Percentiles rank a stretch among this genome's conserved stretches.
These are phyloP conservation scores for Candida mesenterica DNA, from an alignment of 1,139 yeast species.

Conservation along the genomic window DNA sequence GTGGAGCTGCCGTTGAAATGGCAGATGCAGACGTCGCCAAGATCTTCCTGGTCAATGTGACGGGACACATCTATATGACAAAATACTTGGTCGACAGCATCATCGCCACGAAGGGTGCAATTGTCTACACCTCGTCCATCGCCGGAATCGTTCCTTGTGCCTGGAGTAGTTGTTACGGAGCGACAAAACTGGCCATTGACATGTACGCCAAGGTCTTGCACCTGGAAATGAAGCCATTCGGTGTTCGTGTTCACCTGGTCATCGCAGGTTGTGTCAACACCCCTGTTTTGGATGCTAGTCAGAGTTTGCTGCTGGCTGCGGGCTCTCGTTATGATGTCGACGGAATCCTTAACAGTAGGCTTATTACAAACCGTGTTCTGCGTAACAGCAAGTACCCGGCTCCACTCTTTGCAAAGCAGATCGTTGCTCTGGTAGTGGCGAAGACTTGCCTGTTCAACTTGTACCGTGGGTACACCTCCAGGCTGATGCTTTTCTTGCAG, in stretches of 20 bases:
- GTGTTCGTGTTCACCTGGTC: slow-evolving; percentile 35
- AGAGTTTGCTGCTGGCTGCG: slow-evolving; percentile 7
- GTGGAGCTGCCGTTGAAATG: slow-evolving; percentile 35
- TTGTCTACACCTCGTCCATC: slow-evolving; percentile 39
- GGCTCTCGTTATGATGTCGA: slow-evolving; percentile 29
- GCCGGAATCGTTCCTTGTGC: slow-evolving; percentile 36
- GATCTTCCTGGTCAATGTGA: slow-evolving; percentile 33
- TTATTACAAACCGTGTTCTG: slow-evolving; percentile 27
- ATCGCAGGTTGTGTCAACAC: slow-evolving; percentile 44
- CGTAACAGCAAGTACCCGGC: slow-evolving; percentile 25
- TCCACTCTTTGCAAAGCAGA: slow-evolving; percentile 29
- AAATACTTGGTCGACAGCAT: slow-evolving; percentile 31
- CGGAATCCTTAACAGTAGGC: slow-evolving; percentile 28
- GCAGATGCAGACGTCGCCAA: slow-evolving; percentile 24
- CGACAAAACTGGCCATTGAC: slow-evolving; percentile 35
- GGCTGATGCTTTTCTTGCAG: slow-evolving; percentile 20
- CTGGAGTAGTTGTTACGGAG: slow-evolving; percentile 33
- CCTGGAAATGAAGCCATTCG: slow-evolving; percentile 32
- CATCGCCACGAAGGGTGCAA: slow-evolving; percentile 34
- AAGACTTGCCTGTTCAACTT: slow-evolving; percentile 28
- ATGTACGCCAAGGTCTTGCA: slow-evolving; percentile 24
- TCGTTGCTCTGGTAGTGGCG: slow-evolving; percentile 23
- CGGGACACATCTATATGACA: slow-evolving; percentile 40
- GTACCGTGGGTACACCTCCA: slow-evolving; percentile 27
- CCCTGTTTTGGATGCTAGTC: slow-evolving; percentile 26